A percentile compares a stretch with the other conserved stretches of the same genome.
phyloP scores from a whole-genome alignment of 768 basidiomycete genomes.

The Collybia mongolica region DNA sequence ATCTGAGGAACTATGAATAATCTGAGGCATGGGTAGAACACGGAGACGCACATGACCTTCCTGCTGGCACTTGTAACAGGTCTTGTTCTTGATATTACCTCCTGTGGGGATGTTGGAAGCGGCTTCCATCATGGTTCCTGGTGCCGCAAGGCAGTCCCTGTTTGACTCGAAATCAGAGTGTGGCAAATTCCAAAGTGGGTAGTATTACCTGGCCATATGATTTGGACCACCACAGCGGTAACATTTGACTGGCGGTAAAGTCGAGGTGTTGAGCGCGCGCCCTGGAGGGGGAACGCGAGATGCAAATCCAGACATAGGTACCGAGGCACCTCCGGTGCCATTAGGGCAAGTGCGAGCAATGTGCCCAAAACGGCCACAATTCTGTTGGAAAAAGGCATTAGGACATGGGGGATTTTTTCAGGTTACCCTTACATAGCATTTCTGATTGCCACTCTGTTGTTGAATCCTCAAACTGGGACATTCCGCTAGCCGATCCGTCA shows the following conservation, averaged over 20 bases:
- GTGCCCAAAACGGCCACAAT: conserved; percentile 81
- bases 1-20: conserved; percentile 38
- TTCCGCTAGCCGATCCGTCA: conserved; percentile 47
- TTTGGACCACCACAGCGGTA: conserved; percentile 89
- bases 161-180: conserved; percentile 4
- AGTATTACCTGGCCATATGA: conserved; percentile 71
- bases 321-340: conserved; percentile 35
- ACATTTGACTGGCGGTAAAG: conserved; percentile 82
- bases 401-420: not conserved
- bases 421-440: conserved; percentile 70
- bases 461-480: conserved; percentile 78
- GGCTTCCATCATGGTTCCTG: conserved; percentile 52
- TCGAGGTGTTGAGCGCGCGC: conserved; percentile 70
- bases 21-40: not conserved
- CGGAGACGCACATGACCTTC: conserved; percentile 74
- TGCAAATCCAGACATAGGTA: conserved; percentile 41
- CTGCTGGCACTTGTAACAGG: conserved; percentile 86
- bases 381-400: conserved; percentile 38
- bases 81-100: conserved; percentile 56
- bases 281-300: conserved; percentile 75
- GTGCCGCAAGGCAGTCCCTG: conserved; percentile 82
- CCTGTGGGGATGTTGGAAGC: conserved; percentile 44
- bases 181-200: conserved; percentile 7
- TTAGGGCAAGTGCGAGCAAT: conserved; percentile 75
- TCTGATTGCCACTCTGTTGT: conserved; percentile 62